These are phyloP conservation scores for Arthrobotrys megalospora DNA, from an alignment of 2,329 filamentous ascomycete species.

Conservation along the genomic window DNA sequence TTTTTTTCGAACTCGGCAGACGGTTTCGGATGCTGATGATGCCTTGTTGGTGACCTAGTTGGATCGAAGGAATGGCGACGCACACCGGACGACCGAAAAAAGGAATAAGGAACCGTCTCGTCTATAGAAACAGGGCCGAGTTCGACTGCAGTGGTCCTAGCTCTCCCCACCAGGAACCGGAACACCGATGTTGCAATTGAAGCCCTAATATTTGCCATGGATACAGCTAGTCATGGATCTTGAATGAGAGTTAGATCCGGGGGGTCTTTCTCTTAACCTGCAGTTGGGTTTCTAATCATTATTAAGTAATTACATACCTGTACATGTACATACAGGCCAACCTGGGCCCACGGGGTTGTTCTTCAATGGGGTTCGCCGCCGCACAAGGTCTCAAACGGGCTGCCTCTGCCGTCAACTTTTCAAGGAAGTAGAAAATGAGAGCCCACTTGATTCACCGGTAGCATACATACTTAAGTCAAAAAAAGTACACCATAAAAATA, in stretches of 20 bases:
- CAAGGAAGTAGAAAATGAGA: slow-evolving; percentile 5
- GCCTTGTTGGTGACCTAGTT: background rate
- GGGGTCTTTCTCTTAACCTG: background rate
- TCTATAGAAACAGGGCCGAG: slow-evolving; percentile 16
- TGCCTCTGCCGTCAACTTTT: slow-evolving; percentile 13
- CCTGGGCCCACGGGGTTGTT: background rate
- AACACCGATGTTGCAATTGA: slow-evolving; percentile 36
- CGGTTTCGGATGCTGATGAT: slow-evolving; percentile 56
- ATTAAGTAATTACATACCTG: slow-evolving; percentile 47
- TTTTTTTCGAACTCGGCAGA: slow-evolving; percentile 52
- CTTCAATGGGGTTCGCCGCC: slow-evolving; percentile 22
- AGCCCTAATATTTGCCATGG: slow-evolving; percentile 25
- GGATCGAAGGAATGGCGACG: slow-evolving; percentile 33
- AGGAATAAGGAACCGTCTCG: background rate
- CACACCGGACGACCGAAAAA: slow-evolving; percentile 16
- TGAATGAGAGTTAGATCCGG: background rate
- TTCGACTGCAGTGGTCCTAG: slow-evolving; percentile 12
- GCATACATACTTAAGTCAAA: too few species aligned
- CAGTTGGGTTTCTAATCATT: slow-evolving; percentile 35
- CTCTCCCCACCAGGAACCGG: slow-evolving; percentile 51
- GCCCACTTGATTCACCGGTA: background rate
- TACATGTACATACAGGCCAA: background rate
- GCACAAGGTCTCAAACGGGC: slow-evolving; percentile 13
- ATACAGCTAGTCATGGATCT: background rate
- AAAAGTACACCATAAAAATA: background rate